Evolutionary conservation across 2,329 filamentous ascomycete species (phyloP), one percentile per base, ranked within the genome.

Genomic region (Pseudomassariella vexata): DNA sequence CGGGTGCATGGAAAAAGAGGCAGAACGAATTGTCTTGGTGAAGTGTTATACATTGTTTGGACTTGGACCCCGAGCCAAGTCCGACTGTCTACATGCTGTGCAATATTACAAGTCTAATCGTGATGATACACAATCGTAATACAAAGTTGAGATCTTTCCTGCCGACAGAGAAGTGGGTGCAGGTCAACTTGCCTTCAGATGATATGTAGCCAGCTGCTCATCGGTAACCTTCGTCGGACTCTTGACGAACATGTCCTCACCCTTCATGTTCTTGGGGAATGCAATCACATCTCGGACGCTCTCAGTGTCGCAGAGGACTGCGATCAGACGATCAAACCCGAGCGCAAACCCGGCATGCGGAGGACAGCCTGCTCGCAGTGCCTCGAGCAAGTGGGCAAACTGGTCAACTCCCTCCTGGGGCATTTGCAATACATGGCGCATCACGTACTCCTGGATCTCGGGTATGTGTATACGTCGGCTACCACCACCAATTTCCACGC

Each of bases 311-410:
- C 82, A 74, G 68, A 98, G 74, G 1, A 95, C 65, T 1, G 90
- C 82, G 23, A 92, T 70, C 29, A 98, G 59, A 4, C 92, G 72
- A 56, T 98, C 92, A 54, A 95, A 95, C 0, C 92, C 92, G 11
- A 98, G 65, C 1, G 92, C 92, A 42, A 98, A 83, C 0, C 92
- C 92, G 0, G 92, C 89, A 53, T 98, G 92, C 0, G 92, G 94
- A 9, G 92, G 92, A 62, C 92, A 96, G 1, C 90, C 94, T 0
- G 85, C 79, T 6, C 77, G 67, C 6, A 98, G 68, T 1, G 89
- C 89, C 42, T 85, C 77, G 2, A 98, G 72, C 2, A 98, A 62
- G 57, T 96, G 92, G 2, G 76, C 65, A 55, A 98, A 98, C 43
- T 94, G 84, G 7, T 69, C 66, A n/a, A 95, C 63, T 3, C 85